phyloP scores from a whole-genome alignment of 495 filamentous ascomycete species.

The Penicillium subrubescens region DNA sequence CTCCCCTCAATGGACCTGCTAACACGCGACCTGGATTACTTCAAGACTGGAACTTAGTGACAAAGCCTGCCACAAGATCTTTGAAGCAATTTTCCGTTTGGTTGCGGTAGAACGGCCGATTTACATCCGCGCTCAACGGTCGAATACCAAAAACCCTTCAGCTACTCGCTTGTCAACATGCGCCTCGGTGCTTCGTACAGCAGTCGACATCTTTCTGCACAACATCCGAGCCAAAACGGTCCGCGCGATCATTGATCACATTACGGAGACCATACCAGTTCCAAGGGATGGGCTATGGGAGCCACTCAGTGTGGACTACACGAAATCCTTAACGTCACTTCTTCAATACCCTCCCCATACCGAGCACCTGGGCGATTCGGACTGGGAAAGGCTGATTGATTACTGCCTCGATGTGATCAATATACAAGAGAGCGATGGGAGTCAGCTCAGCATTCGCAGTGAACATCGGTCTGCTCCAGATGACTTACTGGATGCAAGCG shows the following conservation, averaged over 20 bases:
- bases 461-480: conserved; percentile 30
- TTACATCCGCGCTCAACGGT: conserved; percentile 58
- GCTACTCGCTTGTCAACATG: conserved; percentile 64
- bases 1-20: conserved; percentile 8
- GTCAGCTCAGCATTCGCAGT: conserved; percentile 33
- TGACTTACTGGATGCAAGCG: conserved; percentile 27
- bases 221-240: conserved; percentile 76
- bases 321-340: conserved; percentile 69
- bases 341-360: conserved; percentile 74
- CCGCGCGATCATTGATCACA: conserved; percentile 75
- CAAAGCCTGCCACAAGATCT: conserved; percentile 77
- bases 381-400: conserved; percentile 68
- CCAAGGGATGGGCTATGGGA: conserved; percentile 62
- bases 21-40: conserved; percentile 25
- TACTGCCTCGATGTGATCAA: conserved; percentile 58
- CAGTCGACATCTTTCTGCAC: conserved; percentile 66
- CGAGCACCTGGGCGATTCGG: conserved; percentile 68
- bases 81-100: conserved; percentile 76
- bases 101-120: conserved; percentile 64
- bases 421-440: conserved; percentile 27
- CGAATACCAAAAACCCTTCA: conserved; percentile 46
- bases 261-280: conserved; percentile 70
- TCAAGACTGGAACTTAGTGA: conserved; percentile 62
- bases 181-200: conserved; percentile 70
- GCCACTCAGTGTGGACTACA: conserved; percentile 75